Evolutionary conservation across 2,329 filamentous ascomycete species (phyloP), one percentile per base, ranked within the genome.

Genomic region (Thermothelomyces thermophilus): DNA sequence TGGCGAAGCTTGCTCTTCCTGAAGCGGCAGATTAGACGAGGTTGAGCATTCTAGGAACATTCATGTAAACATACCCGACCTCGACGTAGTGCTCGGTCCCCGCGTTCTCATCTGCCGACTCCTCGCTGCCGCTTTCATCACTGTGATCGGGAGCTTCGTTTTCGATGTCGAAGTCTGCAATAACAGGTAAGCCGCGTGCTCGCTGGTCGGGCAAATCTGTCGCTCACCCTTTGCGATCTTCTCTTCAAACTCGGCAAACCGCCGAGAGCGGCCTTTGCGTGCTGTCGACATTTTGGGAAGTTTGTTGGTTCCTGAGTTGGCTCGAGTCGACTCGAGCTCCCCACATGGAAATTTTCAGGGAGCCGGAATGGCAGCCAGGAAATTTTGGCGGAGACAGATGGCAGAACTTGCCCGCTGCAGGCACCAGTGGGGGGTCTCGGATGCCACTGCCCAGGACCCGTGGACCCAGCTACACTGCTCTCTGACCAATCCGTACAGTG

Each of bases 1-100:
- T 87, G 84, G 56, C 89, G 82, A 58, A 96, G 72, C 65, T 87
- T 91, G 70, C 86, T 93, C 73, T 90, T 93, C 17, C 83, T 84
- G 53, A 54, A 41, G 19, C 16, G 55, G 30, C 9, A n/a, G 3
- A 48, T 52, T 46, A 56, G 50, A 37, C 11, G 33, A 35, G 14
- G 7, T n/a, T n/a, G 13, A 16, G 6, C 13, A 16, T 31, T 31
- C 9, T 14, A 35, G 6, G 16, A 16, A 30, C 11, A 11, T 30
- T 7, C 10, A 17, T 13, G 20, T 2, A 3, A 2, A 30, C 50
- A 22, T 71, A 85, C 75, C 84, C 86, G 28, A 95, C 87, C 46
- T 77, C 69, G 37, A 86, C 78, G 64, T 97, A 97, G 65, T 97
- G 91, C 61, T 95, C 91, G 28, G 90, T 86, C 17, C 86, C 59